Evolutionary conservation across 2,329 filamentous ascomycete species (phyloP), one percentile per base, ranked within the genome.

Genomic region (Colletotrichum endophyticum): DNA sequence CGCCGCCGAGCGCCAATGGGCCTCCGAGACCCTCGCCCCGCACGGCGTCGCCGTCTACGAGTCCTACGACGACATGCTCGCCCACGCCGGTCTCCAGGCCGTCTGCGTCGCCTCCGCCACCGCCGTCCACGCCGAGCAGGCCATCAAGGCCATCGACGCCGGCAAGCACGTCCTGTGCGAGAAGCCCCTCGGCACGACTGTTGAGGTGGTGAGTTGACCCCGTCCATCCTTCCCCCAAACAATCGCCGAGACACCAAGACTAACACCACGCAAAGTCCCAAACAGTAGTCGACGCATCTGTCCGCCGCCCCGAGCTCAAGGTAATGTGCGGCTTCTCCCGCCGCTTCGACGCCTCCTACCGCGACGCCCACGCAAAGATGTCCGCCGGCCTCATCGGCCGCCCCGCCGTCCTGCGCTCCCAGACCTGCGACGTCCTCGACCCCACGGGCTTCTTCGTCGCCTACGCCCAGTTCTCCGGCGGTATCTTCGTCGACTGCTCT

Each of bases 401-500:
- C 1, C 90, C 92, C 3, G 88, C 89, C 11, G 87, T 94, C 59
- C 87, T 94, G 79, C 91, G 92, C 78, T 91, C 88, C 62, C 92
- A 94, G 83, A 94, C 92, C 1, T 93, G 92, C 83, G 92, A 94
- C 84, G 93, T 91, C 81, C 88, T 91, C 73, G 91, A 94, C 75
- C 90, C 92, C 0, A 88, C 87, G 0, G 92, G 92, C 62, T 94
- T 94, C 87, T 94, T 94, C 82, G 92, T 94, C 71, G 87, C 89
- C 27, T 94, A 94, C 83, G 91, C 93, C 15, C 86, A 92, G 79
- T 92, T 90, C 84, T 90, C 87, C 3, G 93, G 93, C 39, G 92
- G 92, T 27, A 93, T 94, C 81, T 94, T 94, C 79, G 93, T 94
- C 73, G 93, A 94, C 85, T 93, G 91, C 85, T 91, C 90, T 68